Conservation (phyloP, 192 early-diverging fungal species). For the Dispira simplex region DNA sequence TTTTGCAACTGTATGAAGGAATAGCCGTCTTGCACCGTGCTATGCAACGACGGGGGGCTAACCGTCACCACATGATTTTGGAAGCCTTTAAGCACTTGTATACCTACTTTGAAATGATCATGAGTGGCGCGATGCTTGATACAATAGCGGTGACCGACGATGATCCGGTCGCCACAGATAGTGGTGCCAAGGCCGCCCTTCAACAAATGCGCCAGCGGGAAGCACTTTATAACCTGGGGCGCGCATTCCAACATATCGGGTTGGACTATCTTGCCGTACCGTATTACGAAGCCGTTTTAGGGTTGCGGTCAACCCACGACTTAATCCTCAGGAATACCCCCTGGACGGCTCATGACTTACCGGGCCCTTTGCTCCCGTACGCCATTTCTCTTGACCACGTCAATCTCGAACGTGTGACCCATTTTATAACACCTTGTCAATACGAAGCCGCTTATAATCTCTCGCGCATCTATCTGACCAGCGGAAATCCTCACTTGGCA, state of each 20-base stretch:
- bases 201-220: not conserved
- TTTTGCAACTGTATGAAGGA: not conserved
- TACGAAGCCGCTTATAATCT: slow-evolving; percentile 89
- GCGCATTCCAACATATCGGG: slow-evolving; percentile 85
- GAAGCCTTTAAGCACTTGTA: slow-evolving; percentile 9
- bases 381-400: not conserved
- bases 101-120: slow-evolving; percentile 8
- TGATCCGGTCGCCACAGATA: not conserved
- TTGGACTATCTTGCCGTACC: slow-evolving; percentile 62
- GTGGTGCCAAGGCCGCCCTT: not conserved
- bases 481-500: slow-evolving; percentile 56
- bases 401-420: slow-evolving; percentile 2
- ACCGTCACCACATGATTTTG: slow-evolving; percentile 6
- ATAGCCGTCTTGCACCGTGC: not conserved
- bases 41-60: not conserved
- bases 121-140: not conserved
- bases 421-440: slow-evolving; percentile 30
- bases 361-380: not conserved
- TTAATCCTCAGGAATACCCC: slow-evolving; percentile 3
- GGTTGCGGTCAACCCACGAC: slow-evolving; percentile 28
- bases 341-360: not conserved
- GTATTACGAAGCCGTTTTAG: slow-evolving; percentile 70
- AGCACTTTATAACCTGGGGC: slow-evolving; percentile 59
- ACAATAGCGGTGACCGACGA: not conserved
- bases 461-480: slow-evolving; percentile 56